Evolutionary conservation across 352 stramenopile species (phyloP), one percentile per base, ranked within the genome.

Genomic region (Phytophthora lateralis): DNA sequence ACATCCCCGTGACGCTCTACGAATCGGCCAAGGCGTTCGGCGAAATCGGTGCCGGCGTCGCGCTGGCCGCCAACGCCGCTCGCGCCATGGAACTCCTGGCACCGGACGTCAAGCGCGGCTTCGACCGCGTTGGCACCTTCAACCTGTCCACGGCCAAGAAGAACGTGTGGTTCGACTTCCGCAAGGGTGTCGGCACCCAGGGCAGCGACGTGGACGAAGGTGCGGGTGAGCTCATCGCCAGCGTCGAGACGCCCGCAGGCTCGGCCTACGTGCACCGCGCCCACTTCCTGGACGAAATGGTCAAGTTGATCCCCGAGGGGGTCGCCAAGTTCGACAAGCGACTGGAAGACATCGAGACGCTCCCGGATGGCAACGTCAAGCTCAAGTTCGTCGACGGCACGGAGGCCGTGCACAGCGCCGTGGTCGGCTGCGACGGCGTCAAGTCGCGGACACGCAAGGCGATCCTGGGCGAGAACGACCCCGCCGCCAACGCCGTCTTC

Each of bases 141-240:
- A 73, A 76, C 51, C 44, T 66, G 17, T 70, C 58, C 20, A 63
- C 58, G 15, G 49, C 43, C 47, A 73, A 76, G 58, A 76, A 73
- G 55, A 65, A 64, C 32, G 63, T 76, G 10, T 76, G 68, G 58
- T 76, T 76, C 47, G 59, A 76, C 59, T 73, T 76, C 30, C 58
- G 63, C 49, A 71, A 71, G 20, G 67, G 68, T 24, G 68, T 70
- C 54, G 67, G 63, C 21, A 66, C 41, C 35, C 55, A 70, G 46
- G 50, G 68, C 30, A 48, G 21, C 8, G 20, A 38, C 55, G 49
- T 63, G 3, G 50, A 76, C 43, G 51, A 63, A 17, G 63, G 59
- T 24, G 52, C 51, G 4, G 55, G 58, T 3, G 45, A 70, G 18
- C 57, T 76, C 27, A 76, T 72, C 38, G 70, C 68, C n/a, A 70